Evolutionary conservation across 257 asterid species (phyloP).

Genomic region (Solanum stenotomum): DNA sequence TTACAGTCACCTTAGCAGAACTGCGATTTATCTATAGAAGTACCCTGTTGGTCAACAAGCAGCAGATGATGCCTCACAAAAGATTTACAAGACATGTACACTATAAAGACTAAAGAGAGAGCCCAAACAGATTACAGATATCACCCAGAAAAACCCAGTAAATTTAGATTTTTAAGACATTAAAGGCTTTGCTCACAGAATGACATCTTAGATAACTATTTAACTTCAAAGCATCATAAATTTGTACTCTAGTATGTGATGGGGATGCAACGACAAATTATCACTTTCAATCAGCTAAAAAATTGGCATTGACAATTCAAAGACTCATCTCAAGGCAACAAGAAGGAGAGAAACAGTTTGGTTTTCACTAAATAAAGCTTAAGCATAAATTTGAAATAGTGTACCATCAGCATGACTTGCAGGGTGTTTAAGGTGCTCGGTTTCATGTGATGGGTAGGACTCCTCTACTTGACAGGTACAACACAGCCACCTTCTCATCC

Average conservation of each 20-base stretch:
- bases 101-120: neutral
- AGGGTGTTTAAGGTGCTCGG: constrained; percentile 10
- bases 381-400: neutral
- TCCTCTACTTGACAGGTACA: constrained; percentile 11
- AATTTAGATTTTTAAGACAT: neutral
- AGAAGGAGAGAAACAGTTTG: neutral
- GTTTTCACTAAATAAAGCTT: neutral
- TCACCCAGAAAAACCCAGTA: neutral
- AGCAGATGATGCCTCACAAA: neutral
- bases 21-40: neutral
- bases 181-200: neutral
- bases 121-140: neutral
- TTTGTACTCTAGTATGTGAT: neutral
- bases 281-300: neutral
- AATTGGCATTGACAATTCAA: neutral
- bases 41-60: neutral
- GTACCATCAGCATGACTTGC: constrained; percentile 12
- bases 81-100: neutral
- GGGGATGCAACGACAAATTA: neutral
- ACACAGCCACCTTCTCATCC: constrained; percentile 19
- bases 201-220: neutral
- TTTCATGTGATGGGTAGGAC: constrained; percentile 3
- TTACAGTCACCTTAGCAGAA: neutral
- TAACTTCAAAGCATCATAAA: neutral
- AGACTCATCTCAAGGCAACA: neutral